phyloP scores from a whole-genome alignment of 495 filamentous ascomycete genomes.

The Penicillium egyptiacum region DNA sequence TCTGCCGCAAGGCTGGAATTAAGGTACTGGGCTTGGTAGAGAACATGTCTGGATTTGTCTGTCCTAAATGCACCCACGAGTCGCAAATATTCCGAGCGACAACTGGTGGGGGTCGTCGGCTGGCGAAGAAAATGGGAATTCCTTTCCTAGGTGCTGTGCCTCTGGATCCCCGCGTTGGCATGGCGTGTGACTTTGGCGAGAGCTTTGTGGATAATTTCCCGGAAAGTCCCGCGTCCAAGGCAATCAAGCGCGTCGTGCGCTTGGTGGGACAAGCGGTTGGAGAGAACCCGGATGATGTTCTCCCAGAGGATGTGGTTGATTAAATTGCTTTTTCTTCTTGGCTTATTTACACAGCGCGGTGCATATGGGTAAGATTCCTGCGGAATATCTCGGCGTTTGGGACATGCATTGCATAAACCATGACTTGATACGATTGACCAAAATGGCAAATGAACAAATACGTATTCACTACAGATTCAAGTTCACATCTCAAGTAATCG shows the following conservation, averaged over 20 bases:
- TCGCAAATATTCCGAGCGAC: constrained; percentile 88
- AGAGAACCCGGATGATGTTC: constrained; percentile 44
- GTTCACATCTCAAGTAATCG: neutral
- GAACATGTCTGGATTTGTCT: constrained; percentile 97
- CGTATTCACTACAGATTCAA: neutral
- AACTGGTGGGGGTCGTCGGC: constrained; percentile 76
- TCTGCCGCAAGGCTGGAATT: constrained; percentile 93
- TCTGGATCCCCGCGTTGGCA: constrained; percentile 88
- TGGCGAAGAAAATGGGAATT: constrained; percentile 83
- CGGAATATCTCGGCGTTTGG: constrained; percentile 18
- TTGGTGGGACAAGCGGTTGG: constrained; percentile 66
- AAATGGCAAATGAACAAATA: constrained; percentile 9
- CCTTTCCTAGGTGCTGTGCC: constrained; percentile 91
- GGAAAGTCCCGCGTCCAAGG: constrained; percentile 82
- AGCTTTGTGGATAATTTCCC: constrained; percentile 93
- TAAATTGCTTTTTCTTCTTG: constrained; percentile 14
- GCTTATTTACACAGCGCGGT: constrained; percentile 17
- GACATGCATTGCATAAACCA: constrained; percentile 10
- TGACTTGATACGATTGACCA: constrained; percentile 6
- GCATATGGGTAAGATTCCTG: constrained; percentile 18
- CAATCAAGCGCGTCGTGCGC: constrained; percentile 73
- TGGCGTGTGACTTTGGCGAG: constrained; percentile 95
- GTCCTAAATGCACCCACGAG: constrained; percentile 78
- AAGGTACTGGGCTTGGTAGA: constrained; percentile 85
- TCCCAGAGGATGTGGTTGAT: constrained; percentile 37